Evolutionary conservation across 176 grass and related monocot genomes (phyloP), one percentile per base, ranked within the genome.

Genomic region (Zea luxurians): DNA sequence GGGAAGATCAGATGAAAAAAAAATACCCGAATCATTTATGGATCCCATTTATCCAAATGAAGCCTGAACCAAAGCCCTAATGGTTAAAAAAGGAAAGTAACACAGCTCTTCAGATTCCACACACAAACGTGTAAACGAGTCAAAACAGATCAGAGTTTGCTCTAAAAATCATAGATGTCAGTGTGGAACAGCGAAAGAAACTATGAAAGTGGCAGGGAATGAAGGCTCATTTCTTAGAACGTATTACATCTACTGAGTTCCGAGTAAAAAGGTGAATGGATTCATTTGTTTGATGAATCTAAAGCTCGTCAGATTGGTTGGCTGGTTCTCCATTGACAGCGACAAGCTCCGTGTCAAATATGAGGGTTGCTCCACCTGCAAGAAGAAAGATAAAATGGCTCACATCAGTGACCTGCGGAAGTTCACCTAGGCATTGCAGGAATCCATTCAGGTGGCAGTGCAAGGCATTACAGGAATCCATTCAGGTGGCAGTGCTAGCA

Each of bases 291-390:
- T 17, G 40, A 71, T 70, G 35, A 71, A 71, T 81, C 74, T 93
- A 97, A 38, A 99, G 90, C 57, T 99, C 91, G 54, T 48, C 80
- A 11, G 85, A 90, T 67, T 76, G 64, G 72, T 73, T 85, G 35
- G 78, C 18, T 49, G 91, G 88, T 21, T 99, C 83, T 10, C 78
- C 96, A 77, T 99, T 99, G 54, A 99, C 85, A 37, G 96, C 75
- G 44, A 99, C 92, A 79, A 99, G 96, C 72, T 99, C 96, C 0
- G 96, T 99, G 10, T 99, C 96, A 37, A 99, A 99, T 48, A 99
- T 86, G 35, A 99, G 92, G 45, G 96, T 99, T n/a, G 96, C 96
- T 82, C 96, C 96, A 77, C 96, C 96, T 99, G 75, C 17, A 61
- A 0, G 8, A 4, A 66, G 20, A 63, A 41, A 71, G 15, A 63